phyloP scores from a whole-genome alignment of 1,139 yeast genomes.

The Geotrichum cucujoidarum region DNA sequence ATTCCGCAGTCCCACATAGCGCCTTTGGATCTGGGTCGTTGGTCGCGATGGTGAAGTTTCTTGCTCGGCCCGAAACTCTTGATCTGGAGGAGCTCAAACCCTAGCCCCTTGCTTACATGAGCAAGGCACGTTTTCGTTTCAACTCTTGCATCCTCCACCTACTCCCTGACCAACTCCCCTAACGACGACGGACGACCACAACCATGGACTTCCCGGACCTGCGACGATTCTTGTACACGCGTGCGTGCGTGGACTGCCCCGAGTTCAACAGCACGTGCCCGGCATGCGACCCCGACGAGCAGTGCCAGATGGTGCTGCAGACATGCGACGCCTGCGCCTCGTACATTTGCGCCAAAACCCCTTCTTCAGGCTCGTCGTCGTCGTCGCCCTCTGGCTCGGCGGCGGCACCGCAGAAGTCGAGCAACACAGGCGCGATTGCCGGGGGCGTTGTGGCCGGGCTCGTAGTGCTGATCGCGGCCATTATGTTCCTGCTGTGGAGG shows the following conservation, averaged over 20 bases:
- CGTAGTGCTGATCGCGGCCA: slow-evolving; percentile 29
- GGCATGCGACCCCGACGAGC: slow-evolving; percentile 27
- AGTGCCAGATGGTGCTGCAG: slow-evolving; percentile 32
- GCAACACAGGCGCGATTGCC: slow-evolving; percentile 36
- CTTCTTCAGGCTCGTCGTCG: slow-evolving; percentile 8
- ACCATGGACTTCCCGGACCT: no score
- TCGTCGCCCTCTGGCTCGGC: slow-evolving; percentile 4
- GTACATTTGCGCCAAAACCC: slow-evolving; percentile 24
- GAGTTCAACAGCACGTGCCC: slow-evolving; percentile 25
- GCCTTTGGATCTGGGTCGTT: no score
- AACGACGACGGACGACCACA: no score
- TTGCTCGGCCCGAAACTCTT: no score
- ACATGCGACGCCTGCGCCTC: slow-evolving; percentile 33
- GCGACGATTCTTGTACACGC: no score
- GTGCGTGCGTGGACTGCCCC: not conserved
- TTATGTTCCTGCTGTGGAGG: slow-evolving; percentile 31
- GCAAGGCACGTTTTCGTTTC: no score
- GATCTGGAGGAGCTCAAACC: no score
- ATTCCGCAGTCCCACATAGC: no score
- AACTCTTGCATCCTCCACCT: no score
- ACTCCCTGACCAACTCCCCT: no score
- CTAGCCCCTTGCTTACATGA: no score
- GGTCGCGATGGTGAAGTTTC: no score
- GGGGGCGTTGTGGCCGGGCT: slow-evolving; percentile 40
- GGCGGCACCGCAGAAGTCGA: not conserved